Evolutionary conservation across 306 rosid species (phyloP), one percentile per base, ranked within the genome.

Genomic region (Benincasa hispida): DNA sequence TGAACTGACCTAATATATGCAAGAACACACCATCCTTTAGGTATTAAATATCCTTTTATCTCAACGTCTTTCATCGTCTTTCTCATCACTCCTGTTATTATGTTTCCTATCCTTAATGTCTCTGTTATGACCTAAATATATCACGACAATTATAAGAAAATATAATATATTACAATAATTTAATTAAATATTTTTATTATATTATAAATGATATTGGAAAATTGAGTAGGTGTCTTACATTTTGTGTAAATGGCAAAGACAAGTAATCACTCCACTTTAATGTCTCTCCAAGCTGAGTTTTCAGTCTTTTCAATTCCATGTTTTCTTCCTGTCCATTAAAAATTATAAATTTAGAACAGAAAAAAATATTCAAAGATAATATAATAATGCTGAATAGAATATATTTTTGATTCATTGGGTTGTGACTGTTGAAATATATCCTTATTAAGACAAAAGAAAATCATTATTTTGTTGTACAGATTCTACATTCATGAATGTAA

Each of bases 11-110:
- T 91, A 72, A 94, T 91, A 6, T 96, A 94, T 28, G 92, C 90
- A 78, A 91, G 88, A 14, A 91, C 95, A 80, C 84, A 85, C 98
- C 98, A 94, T 10, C 98, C 98, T 78, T 90, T 94, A 1, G 98
- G 98, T 78, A 94, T 90, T 17, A 89, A 87, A 81, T 94, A 89
- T 67, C 96, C 98, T 85, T 91, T 94, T 39, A 94, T 87, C 63
- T 85, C 78, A 58, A 94, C 80, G 63, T 94, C 96, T 2, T 85
- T 83, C 91, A 84, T 90, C 39, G 96, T 81, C 81, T 93, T 79
- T 83, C 98, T 90, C 72, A 93, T 91, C 72, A 93, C 89, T 77
- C 97, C 98, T 50, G 96, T 76, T 37, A 90, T 90, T 75, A 93
- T 90, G 85, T 93, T 93, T 70, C 89, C 89, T 10, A 91, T 42